A percentile compares a stretch with the other conserved stretches of the same genome.
Evolutionary conservation across 495 filamentous ascomycete species (phyloP).

Genomic region (Lepraria neglecta): DNA sequence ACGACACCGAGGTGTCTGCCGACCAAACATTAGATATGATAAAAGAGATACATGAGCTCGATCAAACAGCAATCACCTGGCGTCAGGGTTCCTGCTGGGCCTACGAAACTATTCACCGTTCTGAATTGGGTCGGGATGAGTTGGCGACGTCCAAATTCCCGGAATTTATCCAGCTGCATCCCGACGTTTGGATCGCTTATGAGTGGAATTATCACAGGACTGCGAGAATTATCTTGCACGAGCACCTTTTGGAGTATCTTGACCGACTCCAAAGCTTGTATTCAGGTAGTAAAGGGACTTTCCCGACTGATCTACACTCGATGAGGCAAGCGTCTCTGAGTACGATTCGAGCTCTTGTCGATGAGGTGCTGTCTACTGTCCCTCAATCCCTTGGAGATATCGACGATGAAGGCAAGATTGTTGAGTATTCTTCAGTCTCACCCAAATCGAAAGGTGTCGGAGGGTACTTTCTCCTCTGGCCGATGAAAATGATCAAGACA

Average conservation of each 20-base stretch:
- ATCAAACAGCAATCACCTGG: background rate
- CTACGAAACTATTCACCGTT: background rate
- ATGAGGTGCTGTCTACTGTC: slow-evolving; percentile 1
- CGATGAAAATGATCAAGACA: slow-evolving; percentile 1
- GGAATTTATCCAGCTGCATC: background rate
- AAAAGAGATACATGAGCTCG: slow-evolving; percentile 1
- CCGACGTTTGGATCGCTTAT: slow-evolving; percentile 4
- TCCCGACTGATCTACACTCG: background rate
- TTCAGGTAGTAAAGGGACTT: background rate
- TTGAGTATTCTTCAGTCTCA: background rate
- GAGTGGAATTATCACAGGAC: slow-evolving; percentile 1
- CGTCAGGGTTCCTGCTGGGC: background rate
- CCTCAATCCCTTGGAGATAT: background rate
- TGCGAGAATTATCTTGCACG: background rate
- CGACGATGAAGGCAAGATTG: background rate
- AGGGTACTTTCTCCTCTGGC: slow-evolving; percentile 4
- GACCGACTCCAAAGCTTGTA: background rate
- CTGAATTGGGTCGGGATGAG: background rate
- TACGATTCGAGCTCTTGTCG: background rate
- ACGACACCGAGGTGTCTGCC: background rate
- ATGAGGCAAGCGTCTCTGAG: background rate
- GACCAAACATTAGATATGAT: background rate
- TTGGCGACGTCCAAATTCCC: background rate
- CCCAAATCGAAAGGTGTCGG: background rate
- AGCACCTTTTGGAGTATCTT: slow-evolving; percentile 3